Evolutionary conservation across 2,329 filamentous ascomycete species (phyloP), one percentile per base, ranked within the genome.

Genomic region (Hymenoscyphus scutula): DNA sequence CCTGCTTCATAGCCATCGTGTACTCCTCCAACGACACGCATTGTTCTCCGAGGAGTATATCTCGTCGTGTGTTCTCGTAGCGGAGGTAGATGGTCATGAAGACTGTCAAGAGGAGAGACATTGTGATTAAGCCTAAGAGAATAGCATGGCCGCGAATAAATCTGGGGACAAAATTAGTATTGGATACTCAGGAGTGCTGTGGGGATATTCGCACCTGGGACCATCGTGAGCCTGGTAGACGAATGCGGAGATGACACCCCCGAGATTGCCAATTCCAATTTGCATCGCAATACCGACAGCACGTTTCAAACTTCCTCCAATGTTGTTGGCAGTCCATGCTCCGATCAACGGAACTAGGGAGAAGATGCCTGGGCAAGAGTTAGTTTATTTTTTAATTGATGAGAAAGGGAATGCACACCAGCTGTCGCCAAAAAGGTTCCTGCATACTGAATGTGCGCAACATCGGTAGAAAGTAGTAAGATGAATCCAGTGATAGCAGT

Each of bases 201-300:
- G n/a, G n/a, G n/a, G n/a, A n/a, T n/a, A n/a, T n/a, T n/a, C n/a
- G n/a, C n/a, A 70, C 70, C 69, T 65, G 13, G 71, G 70, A 15
- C 58, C 45, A 62, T 83, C 77, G 30, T 76, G 74, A 25, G 74
- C 62, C 5, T 79, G 71, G 65, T 81, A 85, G 15, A 83, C 76
- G 65, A 80, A 83, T 4, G 78, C 76, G 1, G 81, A 77, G 58
- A 84, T 74, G 83, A 63, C 54, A 53, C 93, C 92, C 71, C 96
- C 96, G 53, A 97, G 79, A 73, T 97, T 97, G 23, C 92, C 92
- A 89, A 91, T 96, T 23, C 89, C 92, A 65, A 97, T 94, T 60
- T 96, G 89, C 68, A 96, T 87, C 0, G 92, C 93, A 1, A 97
- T 78, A 0, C 90, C 90, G n/a, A 97, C 89, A 37, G 91, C 93